phyloP scores from a whole-genome alignment of 805 yeast genomes.

The Jamesozyma hellenica region DNA sequence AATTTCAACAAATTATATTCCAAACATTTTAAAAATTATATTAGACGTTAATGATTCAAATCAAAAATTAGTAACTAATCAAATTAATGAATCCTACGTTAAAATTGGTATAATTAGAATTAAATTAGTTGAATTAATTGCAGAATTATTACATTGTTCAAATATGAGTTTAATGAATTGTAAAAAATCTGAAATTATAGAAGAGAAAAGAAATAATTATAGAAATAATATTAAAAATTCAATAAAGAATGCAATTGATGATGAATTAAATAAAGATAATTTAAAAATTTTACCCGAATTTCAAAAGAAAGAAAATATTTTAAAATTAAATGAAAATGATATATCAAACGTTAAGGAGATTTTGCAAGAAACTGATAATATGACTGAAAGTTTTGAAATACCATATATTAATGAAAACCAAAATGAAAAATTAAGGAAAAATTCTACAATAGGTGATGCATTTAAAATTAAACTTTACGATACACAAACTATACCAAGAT shows the following conservation, averaged over 20 bases:
- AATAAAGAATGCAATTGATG: constrained; percentile 10
- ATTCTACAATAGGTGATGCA: constrained; percentile 77
- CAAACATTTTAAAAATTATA: constrained; percentile 11
- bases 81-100: constrained; percentile 49
- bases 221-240: constrained; percentile 6
- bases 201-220: constrained; percentile 41
- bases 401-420: constrained; percentile 34
- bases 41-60: constrained; percentile 7
- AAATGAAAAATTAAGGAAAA: constrained; percentile 34
- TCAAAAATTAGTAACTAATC: constrained; percentile 36
- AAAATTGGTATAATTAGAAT: constrained; percentile 88
- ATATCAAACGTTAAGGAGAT: too few species aligned
- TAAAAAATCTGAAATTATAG: constrained; percentile 59
- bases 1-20: constrained; percentile 56
- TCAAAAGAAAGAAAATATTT: too few species aligned
- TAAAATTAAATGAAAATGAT: too few species aligned
- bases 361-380: constrained; percentile 17
- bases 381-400: constrained; percentile 26
- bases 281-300: too few species aligned
- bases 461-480: constrained; percentile 78
- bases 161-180: constrained; percentile 89
- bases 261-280: too few species aligned
- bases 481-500: constrained; percentile 52
- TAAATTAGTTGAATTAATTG: constrained; percentile 82
- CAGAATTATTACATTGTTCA: constrained; percentile 93